Base-by-base conservation (phyloP, 257 asterid genomes). In the Solanum tarapatanum region DNA sequence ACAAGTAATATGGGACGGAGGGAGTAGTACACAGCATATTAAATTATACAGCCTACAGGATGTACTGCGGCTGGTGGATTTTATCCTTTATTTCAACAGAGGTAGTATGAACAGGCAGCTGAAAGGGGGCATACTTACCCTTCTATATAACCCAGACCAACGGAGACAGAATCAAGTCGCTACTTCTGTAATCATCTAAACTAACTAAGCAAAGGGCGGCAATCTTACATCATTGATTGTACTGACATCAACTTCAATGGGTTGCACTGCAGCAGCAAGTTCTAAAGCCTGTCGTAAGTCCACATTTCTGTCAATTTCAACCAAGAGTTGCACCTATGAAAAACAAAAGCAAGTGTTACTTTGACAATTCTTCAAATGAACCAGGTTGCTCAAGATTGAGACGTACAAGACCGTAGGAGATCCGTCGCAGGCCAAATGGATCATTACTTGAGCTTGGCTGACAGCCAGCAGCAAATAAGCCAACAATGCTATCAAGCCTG, bases 391-490 rank as follows among this genome's bases (percentile, higher is more conserved):
- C 83, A 68, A 43, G 86, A 37, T 87, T 43, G 83, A 28, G 88
- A 86, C 98, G 86, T 95, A 95, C 99, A 76, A 97, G 95, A 90
- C 98, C 98, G 80, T 97, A 95, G 82, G 99, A 93, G 89, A 95
- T 93, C 94, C 99, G 92, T 89, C 99, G 92, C 89, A 97, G 90
- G 88, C 98, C 99, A 89, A 97, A 97, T 41, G 99, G 99, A 84
- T 97, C 99, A 86, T 92, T 94, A 37, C 92, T 87, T 70, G 98
- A 95, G 93, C 90, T 97, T 87, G 98, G 98, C 91, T 97, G 98
- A 92, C 99, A 97, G 88, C 98, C 99, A 88, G 98, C 98, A 87
- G 98, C 98, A 93, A 97, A 94, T 92, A 97, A 90, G 88, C 98
- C 99, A 80, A 97, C 93, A 89, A 97, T 94, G 92, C 99, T 97